Evolutionary conservation across 2,329 filamentous ascomycete genomes (phyloP), one percentile per base, ranked within the genome.

Genomic region (Fusarium torulosum): DNA sequence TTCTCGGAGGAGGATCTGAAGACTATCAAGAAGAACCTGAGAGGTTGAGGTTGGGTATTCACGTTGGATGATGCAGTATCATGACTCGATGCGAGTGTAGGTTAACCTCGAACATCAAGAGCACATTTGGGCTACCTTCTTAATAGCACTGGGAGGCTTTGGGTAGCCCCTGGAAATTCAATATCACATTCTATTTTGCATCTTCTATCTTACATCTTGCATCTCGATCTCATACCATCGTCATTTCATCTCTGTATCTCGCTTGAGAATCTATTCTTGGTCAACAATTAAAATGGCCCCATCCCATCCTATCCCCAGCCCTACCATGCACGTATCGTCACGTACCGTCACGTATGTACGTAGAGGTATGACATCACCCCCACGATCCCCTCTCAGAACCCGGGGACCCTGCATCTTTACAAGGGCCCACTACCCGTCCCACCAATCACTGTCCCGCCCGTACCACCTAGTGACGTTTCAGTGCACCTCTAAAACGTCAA

Each of bases 11-110:
- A 79, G 4, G 84, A 87, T 50, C 56, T 87, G 40, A 76, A 73
- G 9, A 81, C 64, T 50, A 84, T 87, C 66, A 83, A 79, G 77
- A 74, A 67, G 63, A 85, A 86, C 65, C 72, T 86, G 60, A 76
- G 46, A 33, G 38, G 47, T 25, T 65, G 45, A 40, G 27, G n/a
- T 29, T 29, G 27, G 10, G 27, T 29, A 29, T 29, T 29, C 27
- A 29, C 27, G 11, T 29, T 29, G 27, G 10, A 29, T 29, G 27
- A 29, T 29, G 27, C 27, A 10, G 27, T 8, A 25, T 25, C 25
- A 25, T 25, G 25, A 25, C 25, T 13, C 27, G 27, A 29, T 29
- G 27, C 27, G 27, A 29, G 33, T 35, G 25, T 25, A 25, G 25
- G 25, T 25, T 25, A 25, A 25, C 25, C 25, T 10, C 25, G 8